phyloP scores from a whole-genome alignment of 495 filamentous ascomycete species.

The Elaphomyces granulatus region DNA sequence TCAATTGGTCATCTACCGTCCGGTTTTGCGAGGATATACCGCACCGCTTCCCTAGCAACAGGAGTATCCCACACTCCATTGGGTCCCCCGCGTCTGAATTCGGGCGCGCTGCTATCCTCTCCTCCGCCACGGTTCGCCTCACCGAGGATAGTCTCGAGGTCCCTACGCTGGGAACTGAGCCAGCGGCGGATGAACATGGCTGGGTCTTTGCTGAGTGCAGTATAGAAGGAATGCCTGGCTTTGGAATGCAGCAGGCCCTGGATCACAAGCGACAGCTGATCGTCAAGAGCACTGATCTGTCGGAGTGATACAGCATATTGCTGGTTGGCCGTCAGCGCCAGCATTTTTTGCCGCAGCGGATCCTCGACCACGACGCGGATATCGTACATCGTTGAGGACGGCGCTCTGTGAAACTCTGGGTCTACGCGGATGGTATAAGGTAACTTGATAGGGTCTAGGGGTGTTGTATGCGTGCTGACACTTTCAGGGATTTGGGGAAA shows the following conservation, averaged over 20 bases:
- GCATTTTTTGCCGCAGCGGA: conserved; percentile 55
- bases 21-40: conserved; percentile 35
- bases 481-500: conserved; percentile 77
- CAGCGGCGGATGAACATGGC: conserved; percentile 67
- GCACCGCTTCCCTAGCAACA: conserved; percentile 33
- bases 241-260: conserved; percentile 66
- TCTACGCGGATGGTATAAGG: conserved; percentile 92
- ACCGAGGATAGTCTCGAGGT: conserved; percentile 79
- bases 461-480: conserved; percentile 57
- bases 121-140: conserved; percentile 58
- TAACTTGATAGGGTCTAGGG: conserved; percentile 71
- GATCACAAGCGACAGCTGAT: conserved; percentile 65
- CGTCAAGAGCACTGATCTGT: conserved; percentile 58
- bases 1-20: conserved; percentile 19
- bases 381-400: conserved; percentile 70
- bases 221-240: conserved; percentile 75
- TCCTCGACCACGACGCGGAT: conserved; percentile 74
- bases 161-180: conserved; percentile 76
- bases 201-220: conserved; percentile 61
- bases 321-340: conserved; percentile 40
- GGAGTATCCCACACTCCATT: conserved; percentile 40
- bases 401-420: conserved; percentile 53
- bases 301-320: conserved; percentile 44
- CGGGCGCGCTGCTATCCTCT: conserved; percentile 43
- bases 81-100: conserved; percentile 42